These are phyloP conservation scores for Neocucurbitaria cava DNA, from an alignment of 2,329 filamentous ascomycete species.

Conservation along the genomic window DNA sequence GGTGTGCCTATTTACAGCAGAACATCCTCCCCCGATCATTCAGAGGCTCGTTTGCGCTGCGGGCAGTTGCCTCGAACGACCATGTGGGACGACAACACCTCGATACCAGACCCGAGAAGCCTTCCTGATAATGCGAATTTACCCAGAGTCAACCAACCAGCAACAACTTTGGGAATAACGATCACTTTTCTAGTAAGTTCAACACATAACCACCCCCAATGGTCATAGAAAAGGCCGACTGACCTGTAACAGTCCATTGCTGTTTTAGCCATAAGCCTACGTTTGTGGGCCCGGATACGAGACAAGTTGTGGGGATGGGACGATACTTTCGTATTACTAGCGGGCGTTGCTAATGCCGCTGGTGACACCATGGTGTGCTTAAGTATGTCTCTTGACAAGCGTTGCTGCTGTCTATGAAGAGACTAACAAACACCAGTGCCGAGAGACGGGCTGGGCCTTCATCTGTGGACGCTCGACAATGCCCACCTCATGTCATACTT, in stretches of 20 bases:
- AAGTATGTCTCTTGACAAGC: slow-evolving; percentile 27
- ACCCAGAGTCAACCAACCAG: slow-evolving; percentile 36
- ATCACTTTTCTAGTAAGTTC: slow-evolving; percentile 40
- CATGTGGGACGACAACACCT: slow-evolving; percentile 1
- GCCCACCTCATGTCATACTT: slow-evolving; percentile 32
- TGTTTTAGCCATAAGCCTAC: slow-evolving; percentile 33
- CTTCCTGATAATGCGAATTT: slow-evolving; percentile 38
- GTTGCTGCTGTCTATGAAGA: neutral
- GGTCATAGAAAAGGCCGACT: neutral
- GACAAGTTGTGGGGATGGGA: slow-evolving; percentile 46
- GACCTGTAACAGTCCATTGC: slow-evolving; percentile 29
- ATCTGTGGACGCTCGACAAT: slow-evolving; percentile 35
- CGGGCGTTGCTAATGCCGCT: slow-evolving; percentile 26
- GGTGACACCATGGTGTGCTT: slow-evolving; percentile 41
- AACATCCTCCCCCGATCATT: neutral
- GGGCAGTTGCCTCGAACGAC: neutral
- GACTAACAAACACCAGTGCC: slow-evolving; percentile 35
- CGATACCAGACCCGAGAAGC: slow-evolving; percentile 10
- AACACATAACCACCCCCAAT: neutral
- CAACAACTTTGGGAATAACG: slow-evolving; percentile 36
- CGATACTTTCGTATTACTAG: slow-evolving; percentile 43
- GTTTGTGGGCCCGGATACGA: slow-evolving; percentile 39
- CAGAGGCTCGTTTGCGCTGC: neutral
- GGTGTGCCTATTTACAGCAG: neutral
- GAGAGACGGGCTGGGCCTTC: slow-evolving; percentile 40